A percentile compares a stretch with the other conserved stretches of the same genome.
These are phyloP conservation scores for Coemansia furcata DNA, from an alignment of 192 early-diverging fungal genomes.

Conservation along the genomic window DNA sequence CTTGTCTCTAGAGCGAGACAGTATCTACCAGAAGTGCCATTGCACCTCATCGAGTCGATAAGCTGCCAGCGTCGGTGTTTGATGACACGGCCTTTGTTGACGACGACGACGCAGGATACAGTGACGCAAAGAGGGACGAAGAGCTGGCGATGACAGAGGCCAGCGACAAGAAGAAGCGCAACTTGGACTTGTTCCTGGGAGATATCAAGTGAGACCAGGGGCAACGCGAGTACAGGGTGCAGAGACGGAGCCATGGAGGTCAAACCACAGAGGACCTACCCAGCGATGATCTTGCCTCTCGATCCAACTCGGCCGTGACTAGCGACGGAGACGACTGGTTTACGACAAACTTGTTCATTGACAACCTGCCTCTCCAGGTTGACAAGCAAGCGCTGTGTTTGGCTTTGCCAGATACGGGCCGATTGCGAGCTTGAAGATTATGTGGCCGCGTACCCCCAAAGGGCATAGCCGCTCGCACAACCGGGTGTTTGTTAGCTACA, in stretches of 20 bases:
- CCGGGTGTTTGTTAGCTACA: constrained; percentile 89
- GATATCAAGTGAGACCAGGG: constrained; percentile 80
- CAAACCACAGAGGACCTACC: constrained; percentile 5
- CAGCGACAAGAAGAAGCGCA: constrained; percentile 63
- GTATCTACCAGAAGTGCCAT: not conserved
- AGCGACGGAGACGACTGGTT: constrained; percentile 60
- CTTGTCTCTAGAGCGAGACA: not conserved
- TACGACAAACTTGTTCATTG: constrained; percentile 85
- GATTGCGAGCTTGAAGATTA: constrained; percentile 89
- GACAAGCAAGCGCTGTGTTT: constrained; percentile 72
- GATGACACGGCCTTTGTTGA: not conserved
- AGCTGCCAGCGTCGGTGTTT: not conserved
- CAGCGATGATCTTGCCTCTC: not conserved
- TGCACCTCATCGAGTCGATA: not conserved
- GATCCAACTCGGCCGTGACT: constrained; percentile 10
- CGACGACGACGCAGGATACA: not conserved
- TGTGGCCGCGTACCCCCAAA: constrained; percentile 91
- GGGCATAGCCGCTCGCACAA: constrained; percentile 76
- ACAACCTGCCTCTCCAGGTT: constrained; percentile 71
- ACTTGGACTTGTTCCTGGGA: constrained; percentile 80
- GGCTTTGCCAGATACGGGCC: constrained; percentile 81
- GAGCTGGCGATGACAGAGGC: not conserved
- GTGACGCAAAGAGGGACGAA: not conserved
- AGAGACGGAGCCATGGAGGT: constrained; percentile 15
- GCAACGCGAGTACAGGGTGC: constrained; percentile 52